Conservation (phyloP, 2,329 filamentous ascomycete genomes). For the Coniochaeta ligniaria region DNA sequence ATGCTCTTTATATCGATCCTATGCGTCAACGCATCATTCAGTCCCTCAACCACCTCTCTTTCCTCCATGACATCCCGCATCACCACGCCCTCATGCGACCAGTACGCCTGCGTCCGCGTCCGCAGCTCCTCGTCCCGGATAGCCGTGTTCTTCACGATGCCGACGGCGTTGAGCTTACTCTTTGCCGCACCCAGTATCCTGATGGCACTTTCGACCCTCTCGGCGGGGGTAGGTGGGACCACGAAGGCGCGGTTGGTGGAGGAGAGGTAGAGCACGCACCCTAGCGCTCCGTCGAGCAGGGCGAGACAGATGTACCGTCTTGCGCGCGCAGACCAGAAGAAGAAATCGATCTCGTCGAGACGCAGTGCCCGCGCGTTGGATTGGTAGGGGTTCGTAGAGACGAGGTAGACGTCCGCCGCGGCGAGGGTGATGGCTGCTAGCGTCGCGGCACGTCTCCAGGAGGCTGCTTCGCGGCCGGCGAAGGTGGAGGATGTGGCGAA, state of each 20-base stretch:
- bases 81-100: constrained; percentile 67
- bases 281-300: constrained; percentile 55
- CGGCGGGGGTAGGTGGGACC: constrained; percentile 50
- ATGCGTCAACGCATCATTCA: constrained; percentile 59
- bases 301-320: constrained; percentile 59
- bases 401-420: constrained; percentile 57
- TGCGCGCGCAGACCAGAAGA: constrained; percentile 62
- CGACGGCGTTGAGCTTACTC: constrained; percentile 63
- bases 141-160: constrained; percentile 73
- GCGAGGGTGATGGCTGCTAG: constrained; percentile 53
- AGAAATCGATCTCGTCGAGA: constrained; percentile 58
- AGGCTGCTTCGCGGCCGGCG: constrained; percentile 52
- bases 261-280: constrained; percentile 63
- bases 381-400: constrained; percentile 58
- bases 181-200: constrained; percentile 51
- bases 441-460: constrained; percentile 67
- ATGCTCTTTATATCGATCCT: constrained; percentile 57
- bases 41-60: constrained; percentile 62
- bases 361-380: constrained; percentile 56
- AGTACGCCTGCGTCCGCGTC: constrained; percentile 62
- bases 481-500: constrained; percentile 64
- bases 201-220: constrained; percentile 57
- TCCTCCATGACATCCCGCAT: constrained; percentile 75
- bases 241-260: constrained; percentile 75
- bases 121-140: constrained; percentile 67